Percentiles rank a stretch among this genome's conserved stretches.
Conservation (phyloP, 2,329 filamentous ascomycete species). For the Colletotrichum gigasporum region DNA sequence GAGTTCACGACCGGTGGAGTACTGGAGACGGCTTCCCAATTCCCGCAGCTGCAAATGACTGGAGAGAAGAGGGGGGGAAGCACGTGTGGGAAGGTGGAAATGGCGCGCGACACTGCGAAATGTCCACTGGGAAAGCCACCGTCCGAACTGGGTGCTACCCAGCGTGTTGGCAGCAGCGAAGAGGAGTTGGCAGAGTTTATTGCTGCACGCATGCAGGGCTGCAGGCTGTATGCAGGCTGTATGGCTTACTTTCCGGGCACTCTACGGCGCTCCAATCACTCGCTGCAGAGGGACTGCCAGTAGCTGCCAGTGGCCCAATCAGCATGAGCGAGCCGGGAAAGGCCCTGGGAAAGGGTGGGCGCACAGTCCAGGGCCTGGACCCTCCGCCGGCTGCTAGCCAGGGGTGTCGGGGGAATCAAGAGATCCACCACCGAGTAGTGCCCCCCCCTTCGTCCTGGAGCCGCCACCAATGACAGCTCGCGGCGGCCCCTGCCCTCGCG, state of each 20-base stretch:
- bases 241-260: conserved; percentile 13
- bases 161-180: background rate
- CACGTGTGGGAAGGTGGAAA: background rate
- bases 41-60: background rate
- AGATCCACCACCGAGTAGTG: conserved; percentile 20
- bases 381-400: conserved; percentile 5
- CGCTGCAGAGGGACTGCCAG: too few species aligned
- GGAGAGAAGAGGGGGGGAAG: background rate
- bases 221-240: background rate
- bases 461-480: background rate
- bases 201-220: too few species aligned
- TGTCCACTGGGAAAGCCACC: conserved; percentile 1
- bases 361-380: background rate
- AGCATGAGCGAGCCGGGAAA: background rate
- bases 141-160: background rate
- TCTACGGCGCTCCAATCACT: background rate
- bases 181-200: background rate
- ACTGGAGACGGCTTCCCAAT: conserved; percentile 3
- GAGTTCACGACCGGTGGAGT: too few species aligned
- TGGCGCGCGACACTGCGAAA: conserved; percentile 6
- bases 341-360: background rate
- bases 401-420: conserved; percentile 31
- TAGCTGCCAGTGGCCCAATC: too few species aligned
- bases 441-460: background rate
- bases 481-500: background rate